Conservation (phyloP, 1,139 yeast genomes). For the Blastobotrys elegans region DNA sequence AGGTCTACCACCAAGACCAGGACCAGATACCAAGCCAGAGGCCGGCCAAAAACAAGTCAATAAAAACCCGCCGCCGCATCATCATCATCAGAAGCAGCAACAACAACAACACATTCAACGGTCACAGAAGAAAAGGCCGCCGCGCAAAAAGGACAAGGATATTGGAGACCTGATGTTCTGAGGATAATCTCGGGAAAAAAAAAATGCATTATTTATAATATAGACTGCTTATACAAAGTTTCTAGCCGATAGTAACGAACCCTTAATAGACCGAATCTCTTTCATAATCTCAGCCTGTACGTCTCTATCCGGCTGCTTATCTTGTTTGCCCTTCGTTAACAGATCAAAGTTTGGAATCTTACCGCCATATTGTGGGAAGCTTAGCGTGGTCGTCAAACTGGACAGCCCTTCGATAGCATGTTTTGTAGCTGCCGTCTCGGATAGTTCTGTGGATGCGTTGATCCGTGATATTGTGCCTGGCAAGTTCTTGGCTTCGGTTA, state of each 20-base stretch:
- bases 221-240: background rate
- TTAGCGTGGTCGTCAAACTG: slow-evolving; percentile 6
- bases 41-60: background rate
- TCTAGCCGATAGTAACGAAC: slow-evolving; percentile 24
- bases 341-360: slow-evolving; percentile 5
- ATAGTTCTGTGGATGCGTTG: background rate
- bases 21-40: background rate
- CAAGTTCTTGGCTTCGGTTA: background rate
- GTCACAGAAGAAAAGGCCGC: no score
- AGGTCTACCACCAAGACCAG: background rate
- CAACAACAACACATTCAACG: no score
- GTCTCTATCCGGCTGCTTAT: slow-evolving; percentile 12
- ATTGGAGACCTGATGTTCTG: background rate
- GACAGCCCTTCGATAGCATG: slow-evolving; percentile 7
- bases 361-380: slow-evolving; percentile 9
- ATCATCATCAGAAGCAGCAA: no score
- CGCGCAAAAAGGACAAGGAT: slow-evolving; percentile 17
- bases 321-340: background rate
- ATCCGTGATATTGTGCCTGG: background rate
- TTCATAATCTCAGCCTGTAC: slow-evolving; percentile 27
- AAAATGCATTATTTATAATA: background rate
- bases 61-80: no score
- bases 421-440: background rate
- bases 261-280: slow-evolving; percentile 34
- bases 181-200: background rate